Conservation (phyloP, 306 rosid genomes). For the Citrullus mucosospermus region DNA sequence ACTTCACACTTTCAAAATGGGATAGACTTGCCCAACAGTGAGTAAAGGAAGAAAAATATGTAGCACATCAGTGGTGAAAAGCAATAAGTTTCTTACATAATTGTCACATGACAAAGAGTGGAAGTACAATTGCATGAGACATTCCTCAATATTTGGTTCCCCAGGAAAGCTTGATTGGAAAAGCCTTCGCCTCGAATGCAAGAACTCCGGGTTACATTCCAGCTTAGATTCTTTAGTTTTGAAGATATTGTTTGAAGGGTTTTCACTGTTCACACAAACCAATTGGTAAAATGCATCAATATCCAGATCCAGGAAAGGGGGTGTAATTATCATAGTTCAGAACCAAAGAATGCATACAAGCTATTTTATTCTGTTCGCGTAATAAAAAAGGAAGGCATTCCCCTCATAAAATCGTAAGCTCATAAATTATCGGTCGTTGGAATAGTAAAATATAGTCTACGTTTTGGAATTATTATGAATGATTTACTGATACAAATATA, state of each 20-base stretch:
- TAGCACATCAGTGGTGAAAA: background rate
- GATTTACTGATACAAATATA: background rate
- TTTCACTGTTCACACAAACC: slow-evolving; percentile 16
- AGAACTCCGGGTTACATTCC: slow-evolving; percentile 34
- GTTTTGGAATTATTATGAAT: background rate
- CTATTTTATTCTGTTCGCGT: background rate
- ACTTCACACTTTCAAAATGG: background rate
- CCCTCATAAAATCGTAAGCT: background rate
- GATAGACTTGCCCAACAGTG: background rate
- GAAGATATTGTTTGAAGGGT: slow-evolving; percentile 36
- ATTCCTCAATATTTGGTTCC: background rate
- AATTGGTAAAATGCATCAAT: background rate
- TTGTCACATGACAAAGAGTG: slow-evolving; percentile 41
- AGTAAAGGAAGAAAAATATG: background rate
- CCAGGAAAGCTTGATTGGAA: background rate
- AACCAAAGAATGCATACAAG: background rate
- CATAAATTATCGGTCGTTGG: background rate
- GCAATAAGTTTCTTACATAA: slow-evolving; percentile 24
- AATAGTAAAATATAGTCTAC: background rate
- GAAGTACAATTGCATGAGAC: slow-evolving; percentile 41
- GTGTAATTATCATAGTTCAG: background rate
- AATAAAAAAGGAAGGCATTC: background rate
- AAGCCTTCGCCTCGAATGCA: slow-evolving; percentile 23
- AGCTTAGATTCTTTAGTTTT: slow-evolving; percentile 22
- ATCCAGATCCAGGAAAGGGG: background rate